These are phyloP conservation scores for Maudiozyma barnettii DNA, from an alignment of 805 yeast species.

Conservation along the genomic window DNA sequence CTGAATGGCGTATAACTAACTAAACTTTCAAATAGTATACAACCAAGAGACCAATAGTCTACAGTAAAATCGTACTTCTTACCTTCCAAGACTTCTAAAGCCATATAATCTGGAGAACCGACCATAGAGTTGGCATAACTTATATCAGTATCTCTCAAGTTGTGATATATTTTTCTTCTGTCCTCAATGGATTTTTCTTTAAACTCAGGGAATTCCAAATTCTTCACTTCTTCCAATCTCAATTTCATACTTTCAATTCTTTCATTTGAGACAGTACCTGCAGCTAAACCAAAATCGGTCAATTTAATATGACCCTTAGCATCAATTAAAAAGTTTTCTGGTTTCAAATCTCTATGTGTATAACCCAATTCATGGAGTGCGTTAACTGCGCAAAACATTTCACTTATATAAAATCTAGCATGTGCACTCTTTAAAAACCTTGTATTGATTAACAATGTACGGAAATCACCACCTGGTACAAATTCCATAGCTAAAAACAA, in stretches of 20 bases:
- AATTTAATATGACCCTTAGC: conserved; percentile 63
- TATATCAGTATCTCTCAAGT: conserved; percentile 62
- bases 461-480: conserved; percentile 99
- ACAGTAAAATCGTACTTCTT: conserved; percentile 89
- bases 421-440: conserved; percentile 90
- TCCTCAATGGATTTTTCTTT: conserved; percentile 70
- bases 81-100: conserved; percentile 92
- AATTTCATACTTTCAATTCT: conserved; percentile 88
- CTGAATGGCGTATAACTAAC: conserved; percentile 97
- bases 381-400: conserved; percentile 92
- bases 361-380: conserved; percentile 91
- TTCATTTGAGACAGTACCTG: conserved; percentile 88
- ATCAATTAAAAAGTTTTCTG: conserved; percentile 79
- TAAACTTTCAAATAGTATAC: conserved; percentile 91
- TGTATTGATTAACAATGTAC: conserved; percentile 87
- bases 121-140: conserved; percentile 92
- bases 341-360: conserved; percentile 94
- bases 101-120: conserved; percentile 99
- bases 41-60: conserved; percentile 97
- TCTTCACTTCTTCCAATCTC: conserved; percentile 59
- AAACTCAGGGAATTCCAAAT: conserved; percentile 54
- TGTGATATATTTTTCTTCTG: conserved; percentile 77
- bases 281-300: conserved; percentile 94
- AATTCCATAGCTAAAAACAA: conserved; percentile 96
- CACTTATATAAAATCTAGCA: conserved; percentile 88